phyloP scores from a whole-genome alignment of 257 asterid genomes.

The Capsicum baccatum region DNA sequence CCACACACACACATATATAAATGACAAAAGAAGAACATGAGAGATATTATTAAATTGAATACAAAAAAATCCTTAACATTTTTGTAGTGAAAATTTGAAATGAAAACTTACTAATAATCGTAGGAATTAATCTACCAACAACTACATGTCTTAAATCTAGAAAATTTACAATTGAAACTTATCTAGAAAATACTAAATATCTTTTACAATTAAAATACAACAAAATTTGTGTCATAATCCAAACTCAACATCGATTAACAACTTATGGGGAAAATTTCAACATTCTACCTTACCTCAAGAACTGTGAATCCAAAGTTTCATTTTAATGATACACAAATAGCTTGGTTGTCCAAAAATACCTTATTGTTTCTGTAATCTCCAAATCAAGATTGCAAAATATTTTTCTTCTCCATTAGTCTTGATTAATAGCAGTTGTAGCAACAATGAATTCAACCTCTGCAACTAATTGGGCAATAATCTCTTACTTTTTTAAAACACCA shows the following conservation, averaged over 20 bases:
- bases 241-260: no score
- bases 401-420: neutral
- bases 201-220: neutral
- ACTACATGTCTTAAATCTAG: neutral
- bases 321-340: no score
- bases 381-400: no score
- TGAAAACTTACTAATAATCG: neutral
- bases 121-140: neutral
- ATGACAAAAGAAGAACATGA: no score
- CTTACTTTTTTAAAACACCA: constrained; percentile 8
- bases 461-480: neutral
- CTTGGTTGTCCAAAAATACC: no score
- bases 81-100: neutral
- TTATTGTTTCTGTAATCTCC: no score
- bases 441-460: neutral
- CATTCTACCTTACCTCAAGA: neutral
- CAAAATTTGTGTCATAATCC: neutral
- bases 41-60: neutral
- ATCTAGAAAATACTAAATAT: neutral
- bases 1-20: no score
- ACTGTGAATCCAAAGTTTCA: no score
- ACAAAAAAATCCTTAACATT: neutral
- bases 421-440: neutral
- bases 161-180: neutral
- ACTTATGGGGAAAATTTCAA: neutral